Evolutionary conservation across 768 basidiomycete species (phyloP), one percentile per base, ranked within the genome.

Genomic region (Cubamyces lactineus): DNA sequence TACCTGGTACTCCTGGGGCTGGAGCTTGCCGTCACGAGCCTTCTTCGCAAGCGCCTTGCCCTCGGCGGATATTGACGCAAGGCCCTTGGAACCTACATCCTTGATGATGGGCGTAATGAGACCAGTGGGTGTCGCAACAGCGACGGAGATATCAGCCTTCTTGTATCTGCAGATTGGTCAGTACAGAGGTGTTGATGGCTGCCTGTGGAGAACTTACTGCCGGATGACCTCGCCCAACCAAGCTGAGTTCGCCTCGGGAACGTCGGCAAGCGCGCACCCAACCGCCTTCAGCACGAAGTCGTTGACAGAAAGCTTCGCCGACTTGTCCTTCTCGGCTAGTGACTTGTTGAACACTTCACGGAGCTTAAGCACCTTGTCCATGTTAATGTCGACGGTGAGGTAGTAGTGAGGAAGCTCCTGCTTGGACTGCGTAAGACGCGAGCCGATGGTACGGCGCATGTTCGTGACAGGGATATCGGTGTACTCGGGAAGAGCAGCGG

Each of bases 281-380:
- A 91, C 86, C 5, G 94, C 97, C 78, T 99, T 99, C 72, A 98
- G 87, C 70, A 99, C 86, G 74, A 99, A 99, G 78, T 99, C 97
- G 75, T 98, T 98, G 61, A 99, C 93, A 67, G 93, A 96, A 54
- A 99, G 84, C 80, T 98, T 99, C 34, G 91, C 87, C 46, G 82
- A 77, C 79, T 96, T 96, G 74, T 95, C 93, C 77, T 92, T 91
- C 71, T 92, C 92, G 24, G 84, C 82, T 41, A 94, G 76, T 17
- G 90, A 82, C 76, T 88, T 88, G 84, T 99, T 99, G 81, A 99
- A 98, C 65, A 98, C 89, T 76, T 96, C 88, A 51, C 97, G 84
- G 65, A 99, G 84, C 78, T 97, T 98, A 72, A 91, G 74, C 19
- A 94, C 88, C 81, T 92, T 92, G 82, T 94, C 96, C 95, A 99